Conservation (phyloP, 2,329 filamentous ascomycete genomes). For the Sporothrix sp. region DNA sequence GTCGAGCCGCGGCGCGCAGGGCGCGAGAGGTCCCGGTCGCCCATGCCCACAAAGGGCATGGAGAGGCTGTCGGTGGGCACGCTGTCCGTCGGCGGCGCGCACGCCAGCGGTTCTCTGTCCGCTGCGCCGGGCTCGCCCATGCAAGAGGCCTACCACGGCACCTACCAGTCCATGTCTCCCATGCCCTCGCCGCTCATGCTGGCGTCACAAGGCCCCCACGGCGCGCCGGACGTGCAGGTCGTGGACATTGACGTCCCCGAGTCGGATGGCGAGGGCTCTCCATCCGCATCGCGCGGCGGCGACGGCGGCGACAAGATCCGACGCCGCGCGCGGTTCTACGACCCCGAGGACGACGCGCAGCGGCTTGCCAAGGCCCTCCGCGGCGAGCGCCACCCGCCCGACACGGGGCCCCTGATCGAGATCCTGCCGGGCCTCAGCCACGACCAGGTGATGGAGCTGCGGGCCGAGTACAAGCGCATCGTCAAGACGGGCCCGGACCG, state of each 20-base stretch:
- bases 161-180: slow-evolving; percentile 87
- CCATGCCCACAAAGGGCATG: slow-evolving; percentile 42
- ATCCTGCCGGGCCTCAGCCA: slow-evolving; percentile 77
- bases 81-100: slow-evolving; percentile 23
- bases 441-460: slow-evolving; percentile 77
- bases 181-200: slow-evolving; percentile 76
- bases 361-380: slow-evolving; percentile 67
- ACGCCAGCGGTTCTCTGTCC: slow-evolving; percentile 35
- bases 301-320: slow-evolving; percentile 35
- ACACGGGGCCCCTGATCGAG: slow-evolving; percentile 64
- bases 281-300: slow-evolving; percentile 15
- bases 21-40: slow-evolving; percentile 34
- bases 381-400: slow-evolving; percentile 50
- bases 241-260: slow-evolving; percentile 43
- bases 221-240: slow-evolving; percentile 24
- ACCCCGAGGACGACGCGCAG: slow-evolving; percentile 68
- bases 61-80: slow-evolving; percentile 43
- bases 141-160: slow-evolving; percentile 85
- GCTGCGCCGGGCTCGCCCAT: slow-evolving; percentile 68
- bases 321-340: slow-evolving; percentile 68
- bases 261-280: slow-evolving; percentile 35
- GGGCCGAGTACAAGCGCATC: slow-evolving; percentile 81
- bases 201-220: slow-evolving; percentile 40
- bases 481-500: slow-evolving; percentile 67
- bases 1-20: slow-evolving; percentile 29